Percentiles rank a stretch among this genome's conserved stretches.
phyloP scores from a whole-genome alignment of 2,329 filamentous ascomycete species.

The Karstenula rhodostoma region DNA sequence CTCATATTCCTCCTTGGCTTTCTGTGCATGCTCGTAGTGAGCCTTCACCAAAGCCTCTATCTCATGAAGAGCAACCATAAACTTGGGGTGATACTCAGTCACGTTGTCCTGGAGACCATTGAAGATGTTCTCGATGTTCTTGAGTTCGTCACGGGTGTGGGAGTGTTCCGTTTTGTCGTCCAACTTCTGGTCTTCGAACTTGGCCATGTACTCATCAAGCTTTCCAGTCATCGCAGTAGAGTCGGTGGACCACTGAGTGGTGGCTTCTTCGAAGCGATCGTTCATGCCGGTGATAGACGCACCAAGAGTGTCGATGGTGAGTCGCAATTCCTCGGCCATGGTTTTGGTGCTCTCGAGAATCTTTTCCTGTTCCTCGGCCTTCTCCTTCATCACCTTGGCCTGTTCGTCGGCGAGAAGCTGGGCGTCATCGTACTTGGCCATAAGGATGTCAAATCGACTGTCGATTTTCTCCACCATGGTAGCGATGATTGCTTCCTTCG shows the following conservation, averaged over 20 bases:
- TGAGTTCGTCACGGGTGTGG: conserved; percentile 81
- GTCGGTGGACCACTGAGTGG: conserved; percentile 87
- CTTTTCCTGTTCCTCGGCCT: conserved; percentile 75
- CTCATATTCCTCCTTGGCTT: conserved; percentile 55
- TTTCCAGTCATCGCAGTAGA: conserved; percentile 85
- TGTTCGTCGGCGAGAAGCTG: conserved; percentile 78
- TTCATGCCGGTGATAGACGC: conserved; percentile 61
- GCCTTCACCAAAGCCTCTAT: conserved; percentile 83
- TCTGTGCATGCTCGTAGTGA: conserved; percentile 88
- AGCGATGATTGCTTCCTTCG: conserved; percentile 62
- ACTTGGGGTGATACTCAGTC: conserved; percentile 84
- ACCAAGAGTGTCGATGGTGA: conserved; percentile 85
- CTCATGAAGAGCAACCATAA: conserved; percentile 85
- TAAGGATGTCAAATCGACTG: conserved; percentile 81
- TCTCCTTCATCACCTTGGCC: conserved; percentile 75
- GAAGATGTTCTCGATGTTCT: conserved; percentile 75
- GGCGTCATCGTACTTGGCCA: conserved; percentile 88
- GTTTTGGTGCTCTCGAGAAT: conserved; percentile 78
- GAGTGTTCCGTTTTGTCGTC: conserved; percentile 82
- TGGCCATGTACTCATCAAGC: conserved; percentile 79
- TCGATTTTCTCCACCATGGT: conserved; percentile 69
- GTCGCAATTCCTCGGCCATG: conserved; percentile 85
- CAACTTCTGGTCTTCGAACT: conserved; percentile 77
- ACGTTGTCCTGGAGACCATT: conserved; percentile 81
- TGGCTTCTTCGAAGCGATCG: conserved; percentile 76